These are phyloP conservation scores for Tolypocladium inflatum DNA, from an alignment of 2,329 filamentous ascomycete species.

Conservation along the genomic window DNA sequence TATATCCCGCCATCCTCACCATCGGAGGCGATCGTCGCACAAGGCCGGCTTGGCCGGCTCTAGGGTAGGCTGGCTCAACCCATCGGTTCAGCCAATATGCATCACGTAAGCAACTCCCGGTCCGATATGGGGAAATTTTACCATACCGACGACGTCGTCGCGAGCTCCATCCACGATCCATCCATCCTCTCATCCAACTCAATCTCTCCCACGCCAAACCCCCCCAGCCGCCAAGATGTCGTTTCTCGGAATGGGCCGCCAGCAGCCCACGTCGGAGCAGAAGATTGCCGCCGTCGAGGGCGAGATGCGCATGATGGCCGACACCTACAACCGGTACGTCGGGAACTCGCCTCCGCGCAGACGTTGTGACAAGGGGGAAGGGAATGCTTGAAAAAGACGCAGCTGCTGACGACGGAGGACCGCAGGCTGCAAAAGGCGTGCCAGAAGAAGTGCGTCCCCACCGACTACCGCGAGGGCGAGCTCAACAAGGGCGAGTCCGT, in stretches of 20 bases:
- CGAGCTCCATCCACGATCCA: neutral
- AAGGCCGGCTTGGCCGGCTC: neutral
- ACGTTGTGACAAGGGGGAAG: neutral
- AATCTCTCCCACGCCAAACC: neutral
- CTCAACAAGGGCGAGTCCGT: constrained; percentile 99
- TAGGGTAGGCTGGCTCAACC: neutral
- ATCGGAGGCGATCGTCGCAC: too few species aligned
- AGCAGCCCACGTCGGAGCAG: constrained; percentile 87
- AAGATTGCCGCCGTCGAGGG: constrained; percentile 95
- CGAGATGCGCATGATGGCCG: constrained; percentile 94
- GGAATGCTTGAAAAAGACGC: neutral
- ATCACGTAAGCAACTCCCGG: neutral
- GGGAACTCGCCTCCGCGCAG: neutral
- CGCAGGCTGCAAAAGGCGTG: constrained; percentile 76
- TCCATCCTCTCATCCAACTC: neutral
- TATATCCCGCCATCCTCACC: too few species aligned
- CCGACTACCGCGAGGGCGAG: constrained; percentile 87
- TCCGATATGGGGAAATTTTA: neutral
- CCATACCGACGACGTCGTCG: neutral
- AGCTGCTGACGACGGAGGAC: neutral
- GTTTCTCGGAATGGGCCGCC: constrained; percentile 43
- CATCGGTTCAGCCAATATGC: neutral
- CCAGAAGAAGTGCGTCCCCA: constrained; percentile 87
- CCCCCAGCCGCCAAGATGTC: constrained; percentile 24
- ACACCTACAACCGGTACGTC: constrained; percentile 91